These are phyloP conservation scores for Yarrowia sp. DNA, from an alignment of 805 yeast genomes.

Conservation along the genomic window DNA sequence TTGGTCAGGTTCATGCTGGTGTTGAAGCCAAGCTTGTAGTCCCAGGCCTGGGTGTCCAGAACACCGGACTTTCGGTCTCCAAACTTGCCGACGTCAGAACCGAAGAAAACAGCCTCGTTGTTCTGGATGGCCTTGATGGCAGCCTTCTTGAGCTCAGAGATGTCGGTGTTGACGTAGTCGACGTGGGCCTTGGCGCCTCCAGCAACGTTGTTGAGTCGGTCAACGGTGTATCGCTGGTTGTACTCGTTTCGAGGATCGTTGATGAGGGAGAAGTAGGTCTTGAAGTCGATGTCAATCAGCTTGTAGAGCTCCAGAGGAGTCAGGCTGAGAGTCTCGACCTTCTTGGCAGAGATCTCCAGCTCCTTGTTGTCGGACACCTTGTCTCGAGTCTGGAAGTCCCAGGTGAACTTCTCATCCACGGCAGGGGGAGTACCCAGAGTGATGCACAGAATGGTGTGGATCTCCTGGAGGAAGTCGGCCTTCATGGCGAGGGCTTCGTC, in stretches of 20 bases:
- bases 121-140: constrained; percentile 67
- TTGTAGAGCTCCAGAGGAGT: constrained; percentile 67
- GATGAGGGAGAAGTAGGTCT: constrained; percentile 61
- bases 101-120: constrained; percentile 82
- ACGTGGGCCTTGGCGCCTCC: constrained; percentile 50
- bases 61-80: constrained; percentile 62
- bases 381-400: constrained; percentile 77
- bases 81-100: constrained; percentile 84
- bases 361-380: constrained; percentile 42
- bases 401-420: constrained; percentile 61
- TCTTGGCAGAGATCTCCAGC: constrained; percentile 32
- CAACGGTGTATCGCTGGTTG: constrained; percentile 63
- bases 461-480: constrained; percentile 53
- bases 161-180: constrained; percentile 65
- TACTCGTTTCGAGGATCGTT: constrained; percentile 80
- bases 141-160: constrained; percentile 54
- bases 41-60: constrained; percentile 70
- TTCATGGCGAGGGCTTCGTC: constrained; percentile 41
- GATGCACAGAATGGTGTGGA: constrained; percentile 64
- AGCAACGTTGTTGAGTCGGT: constrained; percentile 71
- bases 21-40: constrained; percentile 49
- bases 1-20: constrained; percentile 51
- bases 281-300: constrained; percentile 49
- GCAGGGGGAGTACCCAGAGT: constrained; percentile 78
- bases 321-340: constrained; percentile 42